Evolutionary conservation across 2,329 filamentous ascomycete genomes (phyloP).

Genomic region (Aureobasidium sp.): DNA sequence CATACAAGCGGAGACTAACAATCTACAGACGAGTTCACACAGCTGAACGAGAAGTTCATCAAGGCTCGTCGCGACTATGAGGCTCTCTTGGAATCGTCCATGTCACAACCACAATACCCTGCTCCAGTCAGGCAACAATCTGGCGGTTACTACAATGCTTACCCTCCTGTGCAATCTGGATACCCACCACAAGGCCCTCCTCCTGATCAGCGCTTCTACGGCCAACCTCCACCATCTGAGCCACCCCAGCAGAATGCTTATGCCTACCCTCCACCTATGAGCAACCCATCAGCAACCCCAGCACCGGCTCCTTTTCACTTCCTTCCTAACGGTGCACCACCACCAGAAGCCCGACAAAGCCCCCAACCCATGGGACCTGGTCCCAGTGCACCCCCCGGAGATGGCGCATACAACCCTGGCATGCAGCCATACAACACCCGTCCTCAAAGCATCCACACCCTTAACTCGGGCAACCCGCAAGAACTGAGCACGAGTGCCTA

Average conservation of each 20-base stretch:
- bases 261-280: constrained; percentile 11
- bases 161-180: constrained; percentile 34
- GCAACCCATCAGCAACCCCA: constrained; percentile 15
- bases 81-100: constrained; percentile 86
- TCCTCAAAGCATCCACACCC: constrained; percentile 30
- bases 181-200: constrained; percentile 25
- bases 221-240: constrained; percentile 4
- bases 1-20: constrained; percentile 20
- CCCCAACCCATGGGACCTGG: constrained; percentile 17
- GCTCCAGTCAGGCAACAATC: constrained; percentile 11
- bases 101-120: constrained; percentile 62
- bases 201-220: constrained; percentile 16
- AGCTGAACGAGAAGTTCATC: constrained; percentile 98
- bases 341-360: constrained; percentile 15
- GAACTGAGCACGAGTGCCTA: constrained; percentile 39
- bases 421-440: constrained; percentile 25
- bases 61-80: constrained; percentile 97
- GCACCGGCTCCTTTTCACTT: constrained; percentile 26
- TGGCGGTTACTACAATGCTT: constrained; percentile 35
- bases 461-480: constrained; percentile 34
- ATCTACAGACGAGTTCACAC: constrained; percentile 81
- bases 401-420: constrained; percentile 20
- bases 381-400: constrained; percentile 16
- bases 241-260: constrained; percentile 17
- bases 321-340: constrained; percentile 25